Evolutionary conservation across 352 stramenopile species (phyloP).

Genomic region (Poterioochromonas sp.): DNA sequence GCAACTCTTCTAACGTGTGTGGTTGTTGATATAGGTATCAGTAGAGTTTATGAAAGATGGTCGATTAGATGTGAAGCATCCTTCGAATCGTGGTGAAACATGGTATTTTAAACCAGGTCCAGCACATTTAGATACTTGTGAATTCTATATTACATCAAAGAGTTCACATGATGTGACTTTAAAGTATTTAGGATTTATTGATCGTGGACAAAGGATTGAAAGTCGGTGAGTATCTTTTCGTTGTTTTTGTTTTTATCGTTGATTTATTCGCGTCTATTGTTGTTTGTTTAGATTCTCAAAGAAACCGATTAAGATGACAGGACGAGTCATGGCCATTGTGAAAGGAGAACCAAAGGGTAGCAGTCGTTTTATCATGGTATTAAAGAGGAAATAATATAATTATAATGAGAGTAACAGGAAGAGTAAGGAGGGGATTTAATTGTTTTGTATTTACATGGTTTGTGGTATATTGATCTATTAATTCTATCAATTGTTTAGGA

Average conservation of each 20-base stretch:
- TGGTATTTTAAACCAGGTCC: not conserved
- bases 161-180: not conserved
- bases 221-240: not conserved
- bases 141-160: not conserved
- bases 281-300: not conserved
- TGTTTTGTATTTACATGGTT: too few relatives aligned
- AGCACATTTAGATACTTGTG: not conserved
- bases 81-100: not conserved
- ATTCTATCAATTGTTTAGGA: too few relatives aligned
- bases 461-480: too few relatives aligned
- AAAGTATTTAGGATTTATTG: not conserved
- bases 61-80: not conserved
- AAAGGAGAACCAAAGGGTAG: not conserved
- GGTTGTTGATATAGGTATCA: not conserved
- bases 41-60: not conserved
- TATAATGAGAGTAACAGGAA: too few relatives aligned
- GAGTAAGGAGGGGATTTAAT: too few relatives aligned
- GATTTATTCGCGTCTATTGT: too few relatives aligned
- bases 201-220: not conserved
- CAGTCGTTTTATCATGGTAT: not conserved
- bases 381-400: too few relatives aligned
- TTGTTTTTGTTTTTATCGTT: too few relatives aligned
- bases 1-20: not conserved
- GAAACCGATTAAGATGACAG: not conserved
- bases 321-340: not conserved